These are phyloP conservation scores for Colletotrichum gloeosporioides DNA, from an alignment of 2,329 filamentous ascomycete genomes.

Conservation along the genomic window DNA sequence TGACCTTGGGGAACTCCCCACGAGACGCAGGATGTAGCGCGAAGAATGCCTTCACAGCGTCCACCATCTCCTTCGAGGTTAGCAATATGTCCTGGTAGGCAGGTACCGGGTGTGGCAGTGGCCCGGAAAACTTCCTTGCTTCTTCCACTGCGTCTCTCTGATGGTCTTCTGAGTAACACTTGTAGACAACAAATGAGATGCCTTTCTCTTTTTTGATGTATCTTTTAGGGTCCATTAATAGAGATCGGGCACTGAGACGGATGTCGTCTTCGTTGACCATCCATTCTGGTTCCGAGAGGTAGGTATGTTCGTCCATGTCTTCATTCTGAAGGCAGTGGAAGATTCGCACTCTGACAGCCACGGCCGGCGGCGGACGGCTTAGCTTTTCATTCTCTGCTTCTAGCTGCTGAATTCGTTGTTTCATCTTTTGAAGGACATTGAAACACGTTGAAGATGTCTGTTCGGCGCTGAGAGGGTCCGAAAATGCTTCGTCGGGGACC, in stretches of 20 bases:
- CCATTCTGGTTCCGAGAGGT: not conserved
- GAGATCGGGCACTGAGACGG: not conserved
- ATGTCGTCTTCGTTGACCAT: not conserved
- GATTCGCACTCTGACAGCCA: not conserved
- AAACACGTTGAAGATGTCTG: not conserved
- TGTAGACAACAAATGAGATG: not conserved
- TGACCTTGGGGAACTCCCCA: not conserved
- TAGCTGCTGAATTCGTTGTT: not conserved
- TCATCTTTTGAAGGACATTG: not conserved
- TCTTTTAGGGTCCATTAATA: not conserved
- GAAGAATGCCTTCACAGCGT: not conserved
- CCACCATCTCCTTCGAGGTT: not conserved
- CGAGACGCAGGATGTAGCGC: not conserved
- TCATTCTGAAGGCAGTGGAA: not conserved
- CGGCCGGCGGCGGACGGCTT: not conserved
- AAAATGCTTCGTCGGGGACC: not conserved
- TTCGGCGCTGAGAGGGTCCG: not conserved
- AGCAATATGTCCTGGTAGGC: not conserved
- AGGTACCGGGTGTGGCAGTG: not conserved
- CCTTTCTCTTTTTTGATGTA: not conserved
- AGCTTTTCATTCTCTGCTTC: not conserved
- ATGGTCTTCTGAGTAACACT: not conserved
- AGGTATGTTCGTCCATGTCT: not conserved
- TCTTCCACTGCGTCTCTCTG: not conserved
- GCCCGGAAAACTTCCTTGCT: not conserved